Evolutionary conservation across 1,284 basidiomycete species (phyloP).

Genomic region (Cutaneotrichosporon dermatis): DNA sequence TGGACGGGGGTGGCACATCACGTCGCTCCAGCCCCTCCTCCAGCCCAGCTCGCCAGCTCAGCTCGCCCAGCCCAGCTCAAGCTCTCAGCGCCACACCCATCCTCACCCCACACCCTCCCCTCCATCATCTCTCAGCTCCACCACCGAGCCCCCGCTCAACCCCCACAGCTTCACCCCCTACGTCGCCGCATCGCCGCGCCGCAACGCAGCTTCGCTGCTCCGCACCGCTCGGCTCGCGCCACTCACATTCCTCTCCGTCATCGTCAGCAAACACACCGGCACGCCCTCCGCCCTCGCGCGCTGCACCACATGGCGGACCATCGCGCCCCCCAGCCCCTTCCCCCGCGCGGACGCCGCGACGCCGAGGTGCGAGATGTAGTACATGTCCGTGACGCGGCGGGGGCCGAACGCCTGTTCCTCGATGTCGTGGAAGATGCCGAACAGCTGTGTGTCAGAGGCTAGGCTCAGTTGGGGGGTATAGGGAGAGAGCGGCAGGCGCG

Average conservation of each 20-base stretch:
- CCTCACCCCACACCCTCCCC: too few relatives aligned
- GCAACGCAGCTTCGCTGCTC: not conserved
- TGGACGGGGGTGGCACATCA: too few relatives aligned
- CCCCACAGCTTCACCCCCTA: too few relatives aligned
- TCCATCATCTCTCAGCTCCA: too few relatives aligned
- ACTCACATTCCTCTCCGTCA: slow-evolving; percentile 9
- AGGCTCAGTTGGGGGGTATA: too few relatives aligned
- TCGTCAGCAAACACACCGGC: not conserved
- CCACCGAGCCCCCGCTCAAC: too few relatives aligned
- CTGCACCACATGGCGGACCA: slow-evolving; percentile 1
- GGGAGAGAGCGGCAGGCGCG: too few relatives aligned
- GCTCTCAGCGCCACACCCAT: too few relatives aligned
- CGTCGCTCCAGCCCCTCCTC: too few relatives aligned
- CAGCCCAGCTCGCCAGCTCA: too few relatives aligned
- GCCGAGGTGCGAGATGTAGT: slow-evolving; percentile 15
- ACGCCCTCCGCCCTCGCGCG: slow-evolving; percentile 1
- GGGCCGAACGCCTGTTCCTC: slow-evolving; percentile 10
- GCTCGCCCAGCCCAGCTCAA: too few relatives aligned
- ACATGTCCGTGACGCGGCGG: slow-evolving; percentile 10
- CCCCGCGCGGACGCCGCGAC: slow-evolving; percentile 2
- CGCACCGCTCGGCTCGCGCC: not conserved
- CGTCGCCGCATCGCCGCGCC: not conserved
- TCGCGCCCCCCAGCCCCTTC: slow-evolving; percentile 5
- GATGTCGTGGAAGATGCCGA: slow-evolving; percentile 7
- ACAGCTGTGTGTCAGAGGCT: not conserved